A percentile compares a stretch with the other conserved stretches of the same genome.
These are phyloP conservation scores for Mangifera indica DNA, from an alignment of 345 rosid genomes.

Conservation along the genomic window DNA sequence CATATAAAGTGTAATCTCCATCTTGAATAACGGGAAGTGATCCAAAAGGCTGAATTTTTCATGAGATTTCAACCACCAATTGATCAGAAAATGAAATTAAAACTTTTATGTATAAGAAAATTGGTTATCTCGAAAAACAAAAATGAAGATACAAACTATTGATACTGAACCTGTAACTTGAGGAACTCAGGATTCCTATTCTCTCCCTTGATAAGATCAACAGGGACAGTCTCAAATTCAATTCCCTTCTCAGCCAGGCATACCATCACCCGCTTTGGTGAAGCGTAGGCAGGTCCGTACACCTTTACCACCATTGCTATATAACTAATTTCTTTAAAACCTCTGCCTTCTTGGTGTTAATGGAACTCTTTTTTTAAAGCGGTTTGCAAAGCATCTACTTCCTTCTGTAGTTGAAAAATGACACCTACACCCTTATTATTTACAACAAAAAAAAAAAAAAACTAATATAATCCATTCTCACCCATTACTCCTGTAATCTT, in stretches of 20 bases:
- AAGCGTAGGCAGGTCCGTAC: slow-evolving; percentile 53
- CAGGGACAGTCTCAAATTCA: slow-evolving; percentile 51
- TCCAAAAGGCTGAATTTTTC: slow-evolving; percentile 63
- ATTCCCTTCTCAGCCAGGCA: slow-evolving; percentile 57
- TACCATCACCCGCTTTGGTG: slow-evolving; percentile 52
- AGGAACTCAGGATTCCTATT: slow-evolving; percentile 51
- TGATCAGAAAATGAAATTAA: background rate
- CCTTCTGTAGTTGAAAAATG: too few species aligned
- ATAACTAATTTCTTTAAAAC: too few species aligned
- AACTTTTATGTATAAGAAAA: too few species aligned
- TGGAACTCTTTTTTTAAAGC: too few species aligned
- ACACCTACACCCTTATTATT: too few species aligned
- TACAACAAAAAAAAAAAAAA: too few species aligned
- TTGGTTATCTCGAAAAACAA: too few species aligned
- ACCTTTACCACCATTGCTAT: slow-evolving; percentile 33
- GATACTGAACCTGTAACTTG: slow-evolving; percentile 6
- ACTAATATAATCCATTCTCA: too few species aligned
- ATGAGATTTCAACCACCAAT: background rate
- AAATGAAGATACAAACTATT: too few species aligned
- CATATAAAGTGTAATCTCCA: slow-evolving; percentile 62
- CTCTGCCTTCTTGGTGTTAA: too few species aligned
- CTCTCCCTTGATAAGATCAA: slow-evolving; percentile 68
- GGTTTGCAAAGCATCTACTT: too few species aligned
- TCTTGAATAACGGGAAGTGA: slow-evolving; percentile 61
- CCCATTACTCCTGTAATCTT: too few species aligned